These are phyloP conservation scores for Monilinia laxa DNA, from an alignment of 2,329 filamentous ascomycete genomes.

Conservation along the genomic window DNA sequence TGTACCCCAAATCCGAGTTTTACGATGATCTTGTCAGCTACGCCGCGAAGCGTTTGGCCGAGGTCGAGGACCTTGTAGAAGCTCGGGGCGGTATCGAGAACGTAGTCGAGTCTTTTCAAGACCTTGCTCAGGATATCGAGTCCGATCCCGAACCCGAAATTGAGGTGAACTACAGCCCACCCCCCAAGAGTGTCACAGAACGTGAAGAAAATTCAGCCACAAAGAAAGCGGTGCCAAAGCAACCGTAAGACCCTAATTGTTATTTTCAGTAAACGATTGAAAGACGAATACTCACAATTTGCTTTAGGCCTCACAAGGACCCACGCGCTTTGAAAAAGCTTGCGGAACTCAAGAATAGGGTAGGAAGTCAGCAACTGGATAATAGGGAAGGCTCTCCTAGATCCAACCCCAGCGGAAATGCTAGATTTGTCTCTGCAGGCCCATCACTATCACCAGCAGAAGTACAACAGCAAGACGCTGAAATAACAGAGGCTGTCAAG, in stretches of 20 bases:
- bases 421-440: background rate
- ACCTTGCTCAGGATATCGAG: conserved; percentile 38
- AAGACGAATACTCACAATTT: background rate
- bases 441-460: background rate
- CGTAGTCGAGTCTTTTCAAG: conserved; percentile 40
- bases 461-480: background rate
- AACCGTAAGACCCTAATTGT: background rate
- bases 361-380: background rate
- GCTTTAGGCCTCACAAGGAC: background rate
- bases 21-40: conserved; percentile 48
- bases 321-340: background rate
- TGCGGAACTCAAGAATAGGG: background rate
- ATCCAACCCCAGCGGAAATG: background rate
- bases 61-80: conserved; percentile 47
- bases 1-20: conserved; percentile 53
- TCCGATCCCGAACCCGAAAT: conserved; percentile 22
- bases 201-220: background rate
- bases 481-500: conserved; percentile 19
- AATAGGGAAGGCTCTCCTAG: background rate
- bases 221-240: background rate
- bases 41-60: conserved; percentile 46
- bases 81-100: conserved; percentile 45
- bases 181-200: background rate
- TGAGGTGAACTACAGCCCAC: conserved; percentile 26
- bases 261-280: background rate